A percentile compares a stretch with the other conserved stretches of the same genome.
These are phyloP conservation scores for Thyridium curvatum DNA, from an alignment of 2,329 filamentous ascomycete genomes.

Conservation along the genomic window DNA sequence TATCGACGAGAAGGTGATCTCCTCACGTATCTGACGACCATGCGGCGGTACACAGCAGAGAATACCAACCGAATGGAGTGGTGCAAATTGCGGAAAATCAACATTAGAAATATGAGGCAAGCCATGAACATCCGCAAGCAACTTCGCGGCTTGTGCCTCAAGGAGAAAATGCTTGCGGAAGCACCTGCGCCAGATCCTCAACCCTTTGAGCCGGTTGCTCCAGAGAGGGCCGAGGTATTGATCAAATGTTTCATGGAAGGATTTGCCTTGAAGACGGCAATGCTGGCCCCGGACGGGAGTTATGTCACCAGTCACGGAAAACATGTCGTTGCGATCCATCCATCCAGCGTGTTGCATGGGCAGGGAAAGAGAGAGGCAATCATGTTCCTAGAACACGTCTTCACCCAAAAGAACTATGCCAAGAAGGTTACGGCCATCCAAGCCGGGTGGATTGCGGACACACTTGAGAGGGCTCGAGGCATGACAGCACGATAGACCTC, in stretches of 20 bases:
- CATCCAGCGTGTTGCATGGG: conserved; percentile 55
- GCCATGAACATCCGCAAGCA: conserved; percentile 57
- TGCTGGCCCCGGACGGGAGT: conserved; percentile 52
- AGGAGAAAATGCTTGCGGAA: conserved; percentile 42
- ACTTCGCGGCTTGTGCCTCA: conserved; percentile 48
- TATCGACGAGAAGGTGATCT: conserved; percentile 58
- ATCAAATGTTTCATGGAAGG: conserved; percentile 57
- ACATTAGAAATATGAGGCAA: conserved; percentile 54
- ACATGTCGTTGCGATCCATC: conserved; percentile 56
- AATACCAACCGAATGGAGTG: conserved; percentile 47
- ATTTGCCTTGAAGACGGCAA: conserved; percentile 54
- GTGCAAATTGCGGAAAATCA: conserved; percentile 53
- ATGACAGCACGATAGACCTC: no score
- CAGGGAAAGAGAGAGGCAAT: conserved; percentile 56
- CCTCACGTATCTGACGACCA: conserved; percentile 57
- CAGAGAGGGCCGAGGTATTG: conserved; percentile 46
- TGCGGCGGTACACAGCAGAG: conserved; percentile 55
- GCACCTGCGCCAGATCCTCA: conserved; percentile 45
- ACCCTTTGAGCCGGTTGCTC: conserved; percentile 46
- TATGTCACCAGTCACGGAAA: conserved; percentile 56
- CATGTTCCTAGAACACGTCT: conserved; percentile 63
- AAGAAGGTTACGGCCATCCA: conserved; percentile 60
- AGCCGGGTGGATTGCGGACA: conserved; percentile 52
- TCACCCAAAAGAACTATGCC: conserved; percentile 59
- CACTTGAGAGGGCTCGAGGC: conserved; percentile 24